Evolutionary conservation across 2,329 filamentous ascomycete species (phyloP), one percentile per base, ranked within the genome.

Genomic region (Fusarium pseudocircinatum): DNA sequence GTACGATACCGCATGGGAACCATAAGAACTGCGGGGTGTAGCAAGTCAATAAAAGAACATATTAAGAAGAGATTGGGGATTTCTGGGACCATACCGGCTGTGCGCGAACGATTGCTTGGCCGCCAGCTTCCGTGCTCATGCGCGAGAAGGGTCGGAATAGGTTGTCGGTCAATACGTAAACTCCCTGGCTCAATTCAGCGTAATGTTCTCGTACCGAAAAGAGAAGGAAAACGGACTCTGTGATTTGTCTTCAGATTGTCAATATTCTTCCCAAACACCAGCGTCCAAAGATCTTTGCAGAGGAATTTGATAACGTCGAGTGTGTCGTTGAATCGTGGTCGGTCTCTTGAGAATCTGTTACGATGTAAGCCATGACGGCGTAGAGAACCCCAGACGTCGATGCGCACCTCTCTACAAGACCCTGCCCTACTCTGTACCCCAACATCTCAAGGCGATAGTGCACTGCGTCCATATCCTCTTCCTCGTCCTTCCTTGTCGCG

Each of bases 211-310:
- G n/a, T 30, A 39, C 24, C 47, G 14, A 11, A 15, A 28, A 42
- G 52, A 30, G 26, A 37, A 30, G 30, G 18, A 37, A 26, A 47
- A 76, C 87, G 24, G 85, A 94, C 93, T 77, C 96, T 87, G 81
- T 99, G 96, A 80, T 99, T 99, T 14, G 96, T 99, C 84, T 99
- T 99, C 52, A 99, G 87, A 81, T 99, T 99, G 83, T 99, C 96
- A 79, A 99, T 94, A 82, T 98, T 97, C 84, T 99, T 99, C 81
- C 94, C 89, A 83, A 98, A 99, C 22, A 98, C 90, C 26, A 98
- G 87, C 39, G 91, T 95, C 96, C 96, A 99, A 49, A 99, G 87
- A 82, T 99, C 96, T 85, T 99, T 99, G 89, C 96, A 99, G 56
- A 99, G 87, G 80, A 99, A 98, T 82, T 99, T 99, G 81, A 99